Evolutionary conservation across 441 rosid genomes (phyloP).

Genomic region (Syzygium syzygioides): DNA sequence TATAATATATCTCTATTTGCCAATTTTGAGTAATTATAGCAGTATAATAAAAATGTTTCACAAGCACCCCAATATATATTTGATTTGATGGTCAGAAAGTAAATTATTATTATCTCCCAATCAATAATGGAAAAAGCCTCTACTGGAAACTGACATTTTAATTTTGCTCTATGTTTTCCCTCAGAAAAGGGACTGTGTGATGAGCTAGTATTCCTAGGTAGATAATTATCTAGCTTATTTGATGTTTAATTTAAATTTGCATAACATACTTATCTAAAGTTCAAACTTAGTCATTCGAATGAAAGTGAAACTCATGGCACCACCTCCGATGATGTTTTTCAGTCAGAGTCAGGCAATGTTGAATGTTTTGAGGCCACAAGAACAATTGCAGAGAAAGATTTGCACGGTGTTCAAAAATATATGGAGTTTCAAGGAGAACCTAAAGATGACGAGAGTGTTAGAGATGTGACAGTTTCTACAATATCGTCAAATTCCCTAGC

Average conservation of each 20-base stretch:
- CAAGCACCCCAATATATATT: not conserved
- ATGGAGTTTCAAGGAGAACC: not conserved
- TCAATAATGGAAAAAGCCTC: not conserved
- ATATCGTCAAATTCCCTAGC: not conserved
- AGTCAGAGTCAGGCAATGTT: not conserved
- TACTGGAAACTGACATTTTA: no score
- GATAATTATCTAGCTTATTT: not conserved
- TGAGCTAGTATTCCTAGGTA: not conserved
- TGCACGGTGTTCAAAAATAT: not conserved
- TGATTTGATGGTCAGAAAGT: not conserved
- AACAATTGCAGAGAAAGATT: not conserved
- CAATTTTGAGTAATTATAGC: no score
- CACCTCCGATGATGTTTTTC: not conserved
- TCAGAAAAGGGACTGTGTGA: not conserved
- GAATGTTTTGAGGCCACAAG: not conserved
- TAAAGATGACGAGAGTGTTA: not conserved
- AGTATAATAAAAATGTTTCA: not conserved
- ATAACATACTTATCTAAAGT: no score
- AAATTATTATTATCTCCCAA: not conserved
- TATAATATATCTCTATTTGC: not conserved
- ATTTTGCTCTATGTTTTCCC: not conserved
- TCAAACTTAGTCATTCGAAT: no score
- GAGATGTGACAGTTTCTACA: not conserved
- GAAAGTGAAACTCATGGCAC: not conserved
- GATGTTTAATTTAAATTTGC: not conserved